Base-by-base conservation (phyloP, 169 alveolate species). In the Eimeria acervulina region DNA sequence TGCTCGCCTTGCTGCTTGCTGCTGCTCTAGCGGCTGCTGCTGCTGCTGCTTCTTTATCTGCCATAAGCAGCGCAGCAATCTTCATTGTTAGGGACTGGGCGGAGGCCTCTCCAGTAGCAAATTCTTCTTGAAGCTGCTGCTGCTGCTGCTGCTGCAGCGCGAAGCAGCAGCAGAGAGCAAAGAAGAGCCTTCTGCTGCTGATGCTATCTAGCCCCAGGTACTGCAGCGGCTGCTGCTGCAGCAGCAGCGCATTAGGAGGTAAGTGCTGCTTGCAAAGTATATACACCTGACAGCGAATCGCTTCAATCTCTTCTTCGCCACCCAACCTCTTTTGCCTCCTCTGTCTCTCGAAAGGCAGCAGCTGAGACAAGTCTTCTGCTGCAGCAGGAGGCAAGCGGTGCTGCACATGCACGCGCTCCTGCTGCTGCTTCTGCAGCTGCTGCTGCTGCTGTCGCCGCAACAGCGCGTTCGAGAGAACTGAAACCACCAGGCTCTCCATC, bases 161-260 rank as follows among this genome's bases (percentile, higher is more conserved):
- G 63, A 76, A 76, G 59, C 88, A 76, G 61, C 88, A 15, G 61
- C 61, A 33, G 19, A 76, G 55, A 0, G 88, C 40, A 10, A 76
- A n/a, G 59, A 38, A 13, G 61, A 76, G 88, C 23, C 88, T 36
- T 44, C 61, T 76, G 88, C 88, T 76, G 88, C 88, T 76, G 61
- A 76, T 76, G 61, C 88, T 76, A 28, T 76, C 88, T 4, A 76
- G 88, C 26, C 88, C 88, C 2, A 76, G 28, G 88, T 36, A 76
- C 61, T 76, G 88, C 88, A 76, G 88, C 59, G 88, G 88, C 59
- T 76, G 88, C 19, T 76, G 61, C 88, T 31, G 88, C 88, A 76
- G 88, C 88, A 76, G 88, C 59, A 0, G 63, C 47, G 38, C 59
- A 26, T 13, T 61, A 21, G 88, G 88, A 44, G 88, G 88, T 13